These are phyloP conservation scores for Carpediemonas membranifera DNA, from an alignment of 78 protist genomes.

Conservation along the genomic window DNA sequence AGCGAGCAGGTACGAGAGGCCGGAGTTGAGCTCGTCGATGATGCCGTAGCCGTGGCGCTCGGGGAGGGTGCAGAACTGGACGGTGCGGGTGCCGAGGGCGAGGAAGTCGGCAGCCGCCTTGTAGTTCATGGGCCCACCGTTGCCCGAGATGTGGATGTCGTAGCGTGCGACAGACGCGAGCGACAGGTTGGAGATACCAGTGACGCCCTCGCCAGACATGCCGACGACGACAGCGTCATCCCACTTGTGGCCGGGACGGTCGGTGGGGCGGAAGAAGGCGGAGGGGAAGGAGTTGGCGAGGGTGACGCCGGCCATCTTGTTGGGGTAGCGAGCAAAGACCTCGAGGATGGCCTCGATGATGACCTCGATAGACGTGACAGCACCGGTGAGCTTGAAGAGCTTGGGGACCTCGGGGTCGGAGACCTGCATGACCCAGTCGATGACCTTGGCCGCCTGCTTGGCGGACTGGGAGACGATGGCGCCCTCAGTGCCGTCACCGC, in stretches of 20 bases:
- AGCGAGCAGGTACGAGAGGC: neutral
- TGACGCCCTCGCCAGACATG: neutral
- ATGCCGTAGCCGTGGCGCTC: neutral
- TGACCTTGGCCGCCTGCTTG: neutral
- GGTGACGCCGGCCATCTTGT: conserved; percentile 3
- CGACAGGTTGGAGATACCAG: conserved; percentile 2
- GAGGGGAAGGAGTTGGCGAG: conserved; percentile 27
- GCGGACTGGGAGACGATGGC: conserved; percentile 11
- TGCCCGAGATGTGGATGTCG: neutral
- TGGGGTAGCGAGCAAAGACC: conserved; percentile 8
- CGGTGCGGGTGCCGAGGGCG: conserved; percentile 10
- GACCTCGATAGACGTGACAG: conserved; percentile 11
- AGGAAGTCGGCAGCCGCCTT: conserved; percentile 10
- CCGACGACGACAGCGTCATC: conserved; percentile 1
- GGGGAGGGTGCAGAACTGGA: conserved; percentile 15
- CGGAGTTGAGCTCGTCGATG: conserved; percentile 1
- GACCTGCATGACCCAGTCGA: neutral
- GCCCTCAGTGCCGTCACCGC: conserved; percentile 16
- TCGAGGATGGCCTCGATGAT: neutral
- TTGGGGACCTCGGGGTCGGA: neutral
- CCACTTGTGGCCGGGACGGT: neutral
- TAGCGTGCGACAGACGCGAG: neutral
- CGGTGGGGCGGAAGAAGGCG: neutral
- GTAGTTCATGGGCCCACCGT: conserved; percentile 15
- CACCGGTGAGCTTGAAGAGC: conserved; percentile 21